Base-by-base conservation (phyloP, 139 green algal species). In the Mesostigma viride region DNA sequence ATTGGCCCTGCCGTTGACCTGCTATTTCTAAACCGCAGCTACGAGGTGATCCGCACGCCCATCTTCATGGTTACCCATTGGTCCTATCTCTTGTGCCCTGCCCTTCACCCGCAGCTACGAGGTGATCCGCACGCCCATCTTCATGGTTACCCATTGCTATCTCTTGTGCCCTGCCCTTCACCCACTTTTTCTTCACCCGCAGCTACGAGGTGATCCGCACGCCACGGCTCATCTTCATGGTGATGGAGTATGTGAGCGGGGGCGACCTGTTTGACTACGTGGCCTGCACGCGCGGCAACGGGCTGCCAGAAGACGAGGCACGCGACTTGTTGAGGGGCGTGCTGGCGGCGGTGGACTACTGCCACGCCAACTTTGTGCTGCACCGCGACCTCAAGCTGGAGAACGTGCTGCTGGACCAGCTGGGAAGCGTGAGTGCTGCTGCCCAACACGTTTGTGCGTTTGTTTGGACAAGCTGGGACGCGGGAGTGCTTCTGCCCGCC, bases 331-430 rank as follows among this genome's bases (percentile, higher is more conserved):
- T 66, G 24, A n/a, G 34, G 31, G 28, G 34, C 28, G 35, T 66
- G 24, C 26, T 66, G 59, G 14, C 17, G 20, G 59, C 28, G 31
- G 27, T 66, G 30, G 59, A 66, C 14, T 66, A 66, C 59, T 66
- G 59, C 59, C 59, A 66, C 59, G 22, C 32, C 59, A 45, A 14
- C 31, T 30, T 44, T 20, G 59, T 66, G 17, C 32, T 66, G 11
- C 59, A 66, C 59, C 33, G 59, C 20, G 59, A 66, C 24, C 5
- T 66, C 31, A 66, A 66, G 27, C 59, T 66, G 20, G 59, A 66
- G 59, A 66, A 66, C 59, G 26, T 66, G 28, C 24, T 66, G 30
- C 27, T 66, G 59, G 59, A 66, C 59, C 24, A 66, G 8, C 32
- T n/a, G 31, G 34, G 34, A 31, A 66, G 28, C 31, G 40, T 53